phyloP scores from a whole-genome alignment of 257 asterid genomes.

The Knoxia roxburghii region DNA sequence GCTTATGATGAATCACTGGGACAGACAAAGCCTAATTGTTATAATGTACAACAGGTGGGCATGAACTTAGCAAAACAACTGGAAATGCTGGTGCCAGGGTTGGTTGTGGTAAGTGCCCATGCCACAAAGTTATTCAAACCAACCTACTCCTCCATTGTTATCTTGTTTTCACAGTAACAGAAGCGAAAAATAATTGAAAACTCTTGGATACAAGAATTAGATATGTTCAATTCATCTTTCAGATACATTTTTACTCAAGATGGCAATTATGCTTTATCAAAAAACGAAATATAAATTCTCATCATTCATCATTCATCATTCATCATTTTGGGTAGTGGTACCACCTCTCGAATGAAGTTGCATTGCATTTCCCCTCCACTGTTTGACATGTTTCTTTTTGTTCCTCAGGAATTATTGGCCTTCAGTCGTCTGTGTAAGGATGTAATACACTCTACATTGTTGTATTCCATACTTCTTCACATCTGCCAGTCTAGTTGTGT shows the following conservation, averaged over 20 bases:
- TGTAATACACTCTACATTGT: neutral
- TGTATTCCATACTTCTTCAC: no score
- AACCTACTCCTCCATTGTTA: no score
- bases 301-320: no score
- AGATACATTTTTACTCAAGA: no score
- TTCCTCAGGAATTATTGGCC: conserved; percentile 84
- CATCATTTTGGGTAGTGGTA: neutral
- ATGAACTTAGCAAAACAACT: conserved; percentile 85
- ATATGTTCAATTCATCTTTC: no score
- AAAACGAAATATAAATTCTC: no score
- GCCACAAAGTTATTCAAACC: no score
- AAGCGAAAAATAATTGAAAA: neutral
- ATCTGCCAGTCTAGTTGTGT: neutral
- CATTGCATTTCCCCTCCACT: no score
- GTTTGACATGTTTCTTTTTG: neutral
- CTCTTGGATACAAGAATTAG: neutral
- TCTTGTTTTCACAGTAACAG: neutral
- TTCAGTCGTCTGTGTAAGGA: conserved; percentile 66
- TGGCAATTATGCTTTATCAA: neutral
- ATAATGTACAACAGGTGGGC: conserved; percentile 55
- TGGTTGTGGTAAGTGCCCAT: conserved; percentile 64
- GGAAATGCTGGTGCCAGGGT: conserved; percentile 94
- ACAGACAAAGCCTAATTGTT: conserved; percentile 3
- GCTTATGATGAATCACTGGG: neutral
- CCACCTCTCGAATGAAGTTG: neutral